A percentile compares a stretch with the other conserved stretches of the same genome.
These are phyloP conservation scores for Saitozyma podzolica DNA, from an alignment of 768 basidiomycete species.

Conservation along the genomic window DNA sequence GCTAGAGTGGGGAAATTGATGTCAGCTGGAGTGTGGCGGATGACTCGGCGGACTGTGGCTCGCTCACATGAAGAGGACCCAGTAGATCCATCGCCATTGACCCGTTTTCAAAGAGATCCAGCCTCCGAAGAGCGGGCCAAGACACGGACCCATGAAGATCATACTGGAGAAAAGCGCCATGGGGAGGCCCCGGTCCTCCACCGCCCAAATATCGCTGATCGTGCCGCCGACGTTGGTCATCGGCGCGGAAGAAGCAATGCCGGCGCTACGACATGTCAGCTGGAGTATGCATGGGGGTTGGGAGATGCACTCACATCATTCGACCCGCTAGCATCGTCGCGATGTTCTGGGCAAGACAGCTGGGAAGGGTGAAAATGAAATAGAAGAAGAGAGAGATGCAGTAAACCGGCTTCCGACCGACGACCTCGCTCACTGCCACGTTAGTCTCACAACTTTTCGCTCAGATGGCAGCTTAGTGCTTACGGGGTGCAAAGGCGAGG, in stretches of 20 bases:
- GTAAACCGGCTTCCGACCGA: conserved; percentile 44
- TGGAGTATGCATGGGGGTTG: not conserved
- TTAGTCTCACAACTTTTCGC: conserved; percentile 1
- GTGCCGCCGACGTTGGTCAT: conserved; percentile 43
- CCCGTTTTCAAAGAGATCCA: conserved; percentile 26
- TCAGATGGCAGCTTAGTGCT: too few relatives aligned
- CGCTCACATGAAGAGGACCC: conserved; percentile 23
- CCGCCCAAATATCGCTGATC: conserved; percentile 44
- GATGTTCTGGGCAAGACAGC: conserved; percentile 40
- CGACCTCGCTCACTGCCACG: conserved; percentile 31
- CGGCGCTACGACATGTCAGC: conserved; percentile 28
- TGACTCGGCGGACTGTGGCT: too few relatives aligned
- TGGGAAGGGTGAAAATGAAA: conserved; percentile 49
- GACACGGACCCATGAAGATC: conserved; percentile 38
- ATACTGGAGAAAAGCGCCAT: conserved; percentile 47
- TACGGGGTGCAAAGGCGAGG: conserved; percentile 40
- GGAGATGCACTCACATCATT: conserved; percentile 11
- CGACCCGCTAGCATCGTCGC: conserved; percentile 46
- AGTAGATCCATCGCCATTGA: conserved; percentile 44
- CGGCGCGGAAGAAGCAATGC: conserved; percentile 41
- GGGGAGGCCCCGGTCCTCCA: conserved; percentile 43
- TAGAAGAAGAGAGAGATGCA: conserved; percentile 40
- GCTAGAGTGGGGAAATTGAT: not conserved
- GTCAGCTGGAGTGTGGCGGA: too few relatives aligned
- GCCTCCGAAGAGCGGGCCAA: conserved; percentile 37